Evolutionary conservation across 139 green algal genomes (phyloP).

Genomic region (Volvox reticuliferus): DNA sequence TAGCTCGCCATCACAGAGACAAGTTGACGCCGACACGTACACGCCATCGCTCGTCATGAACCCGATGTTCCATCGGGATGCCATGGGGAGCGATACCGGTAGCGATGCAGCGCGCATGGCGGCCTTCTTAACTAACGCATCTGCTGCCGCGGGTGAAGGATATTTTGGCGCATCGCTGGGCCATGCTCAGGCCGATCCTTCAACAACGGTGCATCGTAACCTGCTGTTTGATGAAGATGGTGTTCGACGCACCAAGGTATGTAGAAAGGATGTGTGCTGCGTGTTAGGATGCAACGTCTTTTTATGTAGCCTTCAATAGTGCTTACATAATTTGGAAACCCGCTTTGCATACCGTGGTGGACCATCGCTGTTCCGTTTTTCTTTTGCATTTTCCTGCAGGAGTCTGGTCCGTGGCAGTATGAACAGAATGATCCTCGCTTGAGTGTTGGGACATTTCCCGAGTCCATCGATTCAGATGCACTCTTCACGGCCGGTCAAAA

Average conservation of each 20-base stretch:
- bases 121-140: background rate
- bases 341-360: no score
- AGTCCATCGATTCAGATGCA: background rate
- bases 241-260: background rate
- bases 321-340: no score
- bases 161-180: background rate
- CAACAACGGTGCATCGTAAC: slow-evolving; percentile 39
- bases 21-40: background rate
- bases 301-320: no score
- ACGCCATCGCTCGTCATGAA: slow-evolving; percentile 33
- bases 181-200: background rate
- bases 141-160: background rate
- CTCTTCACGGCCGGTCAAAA: background rate
- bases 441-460: background rate
- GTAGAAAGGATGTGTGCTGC: background rate
- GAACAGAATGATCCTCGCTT: background rate
- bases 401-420: background rate
- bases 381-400: no score
- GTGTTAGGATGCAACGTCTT: background rate
- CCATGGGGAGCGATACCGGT: background rate
- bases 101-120: background rate
- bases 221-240: slow-evolving; percentile 39
- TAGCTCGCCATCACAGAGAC: background rate
- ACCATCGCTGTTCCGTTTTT: no score
- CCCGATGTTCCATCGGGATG: slow-evolving; percentile 16